Evolutionary conservation across 176 grass and related monocot species (phyloP).

Genomic region (Alloteropsis semialata): DNA sequence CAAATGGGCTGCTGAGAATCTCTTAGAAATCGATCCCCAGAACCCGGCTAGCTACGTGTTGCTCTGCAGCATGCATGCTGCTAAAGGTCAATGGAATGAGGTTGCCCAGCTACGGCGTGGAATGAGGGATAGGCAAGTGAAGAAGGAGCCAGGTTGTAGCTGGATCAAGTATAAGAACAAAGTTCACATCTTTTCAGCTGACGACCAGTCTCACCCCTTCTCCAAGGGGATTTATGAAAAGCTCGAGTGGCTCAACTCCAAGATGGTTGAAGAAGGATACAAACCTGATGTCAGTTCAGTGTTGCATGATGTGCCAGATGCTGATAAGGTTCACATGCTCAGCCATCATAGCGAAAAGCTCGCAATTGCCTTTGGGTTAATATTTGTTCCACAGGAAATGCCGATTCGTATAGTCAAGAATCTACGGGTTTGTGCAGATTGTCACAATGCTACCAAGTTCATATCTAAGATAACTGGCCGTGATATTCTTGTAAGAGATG

Average conservation of each 20-base stretch:
- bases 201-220: conserved; percentile 63
- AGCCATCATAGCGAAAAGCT: conserved; percentile 73
- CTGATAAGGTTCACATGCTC: conserved; percentile 68
- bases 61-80: conserved; percentile 59
- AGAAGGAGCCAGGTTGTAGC: conserved; percentile 82
- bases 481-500: conserved; percentile 70
- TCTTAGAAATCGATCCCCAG: conserved; percentile 56
- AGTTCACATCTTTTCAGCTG: conserved; percentile 78
- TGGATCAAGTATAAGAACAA: conserved; percentile 82
- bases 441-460: conserved; percentile 71
- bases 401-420: conserved; percentile 68
- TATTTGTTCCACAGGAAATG: conserved; percentile 55
- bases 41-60: conserved; percentile 71
- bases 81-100: conserved; percentile 63
- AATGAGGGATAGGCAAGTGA: conserved; percentile 67
- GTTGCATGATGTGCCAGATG: conserved; percentile 55
- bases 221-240: conserved; percentile 58
- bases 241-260: conserved; percentile 46
- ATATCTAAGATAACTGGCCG: conserved; percentile 62
- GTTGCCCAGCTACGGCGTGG: conserved; percentile 57
- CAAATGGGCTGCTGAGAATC: conserved; percentile 70
- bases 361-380: conserved; percentile 69
- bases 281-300: conserved; percentile 63
- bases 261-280: conserved; percentile 64
- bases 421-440: conserved; percentile 59